phyloP scores from a whole-genome alignment of 257 asterid genomes.

The Perilla frutescens region DNA sequence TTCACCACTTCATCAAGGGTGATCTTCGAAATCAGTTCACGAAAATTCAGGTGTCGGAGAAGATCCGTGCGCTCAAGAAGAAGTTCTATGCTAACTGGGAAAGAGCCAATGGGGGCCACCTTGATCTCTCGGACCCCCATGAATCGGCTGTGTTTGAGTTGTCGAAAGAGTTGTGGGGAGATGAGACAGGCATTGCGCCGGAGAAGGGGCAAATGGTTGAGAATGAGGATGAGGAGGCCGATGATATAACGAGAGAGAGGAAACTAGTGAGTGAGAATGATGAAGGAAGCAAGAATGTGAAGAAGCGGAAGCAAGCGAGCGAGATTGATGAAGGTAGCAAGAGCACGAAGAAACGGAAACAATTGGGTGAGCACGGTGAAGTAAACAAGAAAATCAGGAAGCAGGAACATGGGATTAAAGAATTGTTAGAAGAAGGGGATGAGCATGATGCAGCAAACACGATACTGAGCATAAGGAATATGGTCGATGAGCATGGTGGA shows the following conservation, averaged over 20 bases:
- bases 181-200: background rate
- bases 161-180: conserved; percentile 38
- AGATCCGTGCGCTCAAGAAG: conserved; percentile 29
- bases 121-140: conserved; percentile 23
- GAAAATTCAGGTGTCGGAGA: conserved; percentile 35
- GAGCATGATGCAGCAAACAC: conserved; percentile 7
- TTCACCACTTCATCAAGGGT: conserved; percentile 33
- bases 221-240: background rate
- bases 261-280: background rate
- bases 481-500: background rate
- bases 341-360: conserved; percentile 7
- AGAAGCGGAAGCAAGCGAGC: background rate
- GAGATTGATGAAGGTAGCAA: background rate
- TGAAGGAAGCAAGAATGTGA: background rate
- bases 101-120: conserved; percentile 21
- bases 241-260: background rate
- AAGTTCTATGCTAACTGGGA: conserved; percentile 20
- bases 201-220: background rate
- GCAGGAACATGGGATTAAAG: background rate
- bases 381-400: background rate
- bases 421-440: background rate
- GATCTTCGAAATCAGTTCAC: conserved; percentile 16
- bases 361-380: conserved; percentile 9
- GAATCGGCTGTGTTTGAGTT: conserved; percentile 28
- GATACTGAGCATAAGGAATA: background rate